Evolutionary conservation across 805 yeast species (phyloP).

Genomic region (Candida berthetii): DNA sequence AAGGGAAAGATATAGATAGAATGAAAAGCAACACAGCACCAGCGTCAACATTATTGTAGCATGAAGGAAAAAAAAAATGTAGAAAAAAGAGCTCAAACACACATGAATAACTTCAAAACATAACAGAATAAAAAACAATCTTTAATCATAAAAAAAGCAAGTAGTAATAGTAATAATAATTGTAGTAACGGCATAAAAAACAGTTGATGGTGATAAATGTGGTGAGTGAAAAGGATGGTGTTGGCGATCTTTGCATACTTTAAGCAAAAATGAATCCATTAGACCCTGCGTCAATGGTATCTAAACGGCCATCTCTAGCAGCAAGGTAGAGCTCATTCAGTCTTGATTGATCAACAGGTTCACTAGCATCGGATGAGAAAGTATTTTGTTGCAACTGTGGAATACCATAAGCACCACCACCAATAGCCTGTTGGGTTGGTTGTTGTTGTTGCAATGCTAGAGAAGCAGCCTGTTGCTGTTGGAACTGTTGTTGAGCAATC

Average conservation of each 20-base stretch:
- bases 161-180: too few species aligned
- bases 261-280: slow-evolving; percentile 23
- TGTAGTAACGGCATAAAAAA: not conserved
- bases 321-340: slow-evolving; percentile 48
- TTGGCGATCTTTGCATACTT: not conserved
- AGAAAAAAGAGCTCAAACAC: not conserved
- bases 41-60: not conserved
- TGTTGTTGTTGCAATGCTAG: not conserved
- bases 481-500: slow-evolving; percentile 4
- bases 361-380: slow-evolving; percentile 24
- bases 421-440: not conserved
- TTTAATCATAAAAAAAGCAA: not conserved
- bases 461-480: not conserved
- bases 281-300: slow-evolving; percentile 43
- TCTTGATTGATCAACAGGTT: slow-evolving; percentile 29
- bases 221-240: not conserved
- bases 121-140: not conserved
- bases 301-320: slow-evolving; percentile 50
- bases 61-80: too few species aligned
- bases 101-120: too few species aligned
- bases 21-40: too few species aligned
- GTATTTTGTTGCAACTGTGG: slow-evolving; percentile 8
- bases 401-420: slow-evolving; percentile 12
- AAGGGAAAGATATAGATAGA: too few species aligned
- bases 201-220: not conserved